phyloP scores from a whole-genome alignment of 169 alveolate species.

The Cryptosporidium meleagridis region DNA sequence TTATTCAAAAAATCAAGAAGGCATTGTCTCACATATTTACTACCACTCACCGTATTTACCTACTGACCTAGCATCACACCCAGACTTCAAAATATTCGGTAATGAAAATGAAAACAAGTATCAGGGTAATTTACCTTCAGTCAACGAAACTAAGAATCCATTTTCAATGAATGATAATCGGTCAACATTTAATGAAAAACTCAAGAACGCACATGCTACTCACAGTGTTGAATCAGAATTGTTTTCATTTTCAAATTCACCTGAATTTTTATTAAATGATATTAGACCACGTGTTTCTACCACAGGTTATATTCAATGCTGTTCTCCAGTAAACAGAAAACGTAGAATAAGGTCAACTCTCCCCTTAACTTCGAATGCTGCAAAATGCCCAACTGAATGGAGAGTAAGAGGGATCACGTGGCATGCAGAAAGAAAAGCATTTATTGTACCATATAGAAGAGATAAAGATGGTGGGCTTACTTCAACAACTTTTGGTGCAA shows the following conservation, averaged over 20 bases:
- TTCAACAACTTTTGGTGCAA: slow-evolving; percentile 72
- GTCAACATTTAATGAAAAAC: not conserved
- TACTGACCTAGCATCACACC: slow-evolving; percentile 70
- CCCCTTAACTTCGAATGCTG: slow-evolving; percentile 74
- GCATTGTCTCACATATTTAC: not conserved
- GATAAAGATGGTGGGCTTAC: slow-evolving; percentile 75
- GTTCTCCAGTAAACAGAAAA: slow-evolving; percentile 50
- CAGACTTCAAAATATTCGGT: slow-evolving; percentile 24
- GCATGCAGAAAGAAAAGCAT: slow-evolving; percentile 76
- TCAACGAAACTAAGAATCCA: not conserved
- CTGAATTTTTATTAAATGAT: slow-evolving; percentile 11
- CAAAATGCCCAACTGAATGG: slow-evolving; percentile 75
- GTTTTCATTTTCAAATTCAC: slow-evolving; percentile 12
- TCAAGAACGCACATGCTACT: not conserved
- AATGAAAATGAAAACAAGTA: slow-evolving; percentile 23
- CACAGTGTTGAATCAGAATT: not conserved
- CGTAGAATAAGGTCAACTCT: slow-evolving; percentile 58
- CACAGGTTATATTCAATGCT: slow-evolving; percentile 27
- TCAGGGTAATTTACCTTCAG: not conserved
- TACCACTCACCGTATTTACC: slow-evolving; percentile 71
- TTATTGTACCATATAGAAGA: slow-evolving; percentile 71
- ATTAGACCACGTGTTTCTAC: slow-evolving; percentile 12
- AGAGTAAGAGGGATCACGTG: slow-evolving; percentile 74
- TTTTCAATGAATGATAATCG: not conserved
- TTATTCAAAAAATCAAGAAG: not conserved